A percentile compares a stretch with the other conserved stretches of the same genome.
These are phyloP conservation scores for Pholiota conissans DNA, from an alignment of 768 basidiomycete species.

Conservation along the genomic window DNA sequence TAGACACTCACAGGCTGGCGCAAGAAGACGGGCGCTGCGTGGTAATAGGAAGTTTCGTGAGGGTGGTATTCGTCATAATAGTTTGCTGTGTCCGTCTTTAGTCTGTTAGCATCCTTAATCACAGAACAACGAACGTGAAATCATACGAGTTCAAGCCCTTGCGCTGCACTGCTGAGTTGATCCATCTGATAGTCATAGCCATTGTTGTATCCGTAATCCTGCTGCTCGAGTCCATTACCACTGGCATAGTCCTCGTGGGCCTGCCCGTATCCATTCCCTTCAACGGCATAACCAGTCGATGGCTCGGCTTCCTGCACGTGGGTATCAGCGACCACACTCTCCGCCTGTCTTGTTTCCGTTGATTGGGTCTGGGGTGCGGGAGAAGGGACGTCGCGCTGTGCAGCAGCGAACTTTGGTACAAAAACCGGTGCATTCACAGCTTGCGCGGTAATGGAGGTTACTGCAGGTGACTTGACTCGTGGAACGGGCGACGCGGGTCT, in stretches of 20 bases:
- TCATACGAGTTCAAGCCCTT: conserved; percentile 20
- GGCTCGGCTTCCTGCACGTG: background rate
- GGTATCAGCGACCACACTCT: background rate
- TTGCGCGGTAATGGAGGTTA: conserved; percentile 47
- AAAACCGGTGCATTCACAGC: conserved; percentile 86
- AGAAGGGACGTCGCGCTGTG: conserved; percentile 23
- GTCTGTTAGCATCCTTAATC: background rate
- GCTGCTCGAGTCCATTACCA: conserved; percentile 5
- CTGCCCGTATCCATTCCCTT: conserved; percentile 1
- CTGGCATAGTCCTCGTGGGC: background rate
- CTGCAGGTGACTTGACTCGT: conserved; percentile 45
- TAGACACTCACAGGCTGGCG: conserved; percentile 61
- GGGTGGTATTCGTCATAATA: conserved; percentile 32
- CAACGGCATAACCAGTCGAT: background rate
- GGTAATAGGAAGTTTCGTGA: conserved; percentile 38
- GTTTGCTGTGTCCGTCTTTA: conserved; percentile 13
- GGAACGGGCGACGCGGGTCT: conserved; percentile 29
- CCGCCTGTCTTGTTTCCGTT: background rate
- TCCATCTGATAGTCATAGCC: conserved; percentile 23
- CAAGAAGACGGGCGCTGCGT: conserved; percentile 46
- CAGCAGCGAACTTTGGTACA: conserved; percentile 60
- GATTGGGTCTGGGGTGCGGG: conserved; percentile 23
- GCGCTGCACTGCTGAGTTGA: conserved; percentile 14
- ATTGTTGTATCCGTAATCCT: conserved; percentile 11
- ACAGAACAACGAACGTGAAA: background rate